Percentiles rank a stretch among this genome's conserved stretches.
phyloP scores from a whole-genome alignment of 2,329 filamentous ascomycete species.

The Alternaria sp. region DNA sequence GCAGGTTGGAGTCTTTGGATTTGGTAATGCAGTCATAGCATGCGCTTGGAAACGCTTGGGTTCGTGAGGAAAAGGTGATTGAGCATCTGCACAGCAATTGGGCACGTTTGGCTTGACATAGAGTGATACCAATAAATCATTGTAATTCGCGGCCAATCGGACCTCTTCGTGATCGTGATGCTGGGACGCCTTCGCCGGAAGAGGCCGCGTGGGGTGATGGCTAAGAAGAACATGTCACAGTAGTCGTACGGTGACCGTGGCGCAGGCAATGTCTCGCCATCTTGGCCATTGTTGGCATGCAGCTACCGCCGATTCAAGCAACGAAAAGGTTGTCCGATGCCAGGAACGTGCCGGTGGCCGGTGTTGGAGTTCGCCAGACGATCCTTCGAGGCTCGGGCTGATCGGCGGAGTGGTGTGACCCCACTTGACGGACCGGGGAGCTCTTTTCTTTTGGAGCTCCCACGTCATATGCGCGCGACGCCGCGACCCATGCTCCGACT shows the following conservation, averaged over 20 bases:
- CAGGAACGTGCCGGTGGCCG: not conserved
- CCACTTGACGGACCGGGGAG: conserved; percentile 21
- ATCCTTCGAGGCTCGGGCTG: conserved; percentile 1
- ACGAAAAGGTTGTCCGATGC: not conserved
- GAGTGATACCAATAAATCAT: conserved; percentile 4
- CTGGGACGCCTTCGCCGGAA: not conserved
- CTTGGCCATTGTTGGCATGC: not conserved
- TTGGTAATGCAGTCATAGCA: not conserved
- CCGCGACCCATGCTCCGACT: conserved; percentile 10
- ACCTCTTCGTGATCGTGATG: not conserved
- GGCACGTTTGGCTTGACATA: not conserved
- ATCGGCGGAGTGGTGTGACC: conserved; percentile 20
- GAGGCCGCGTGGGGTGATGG: not conserved
- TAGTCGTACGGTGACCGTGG: not conserved
- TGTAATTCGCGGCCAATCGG: not conserved
- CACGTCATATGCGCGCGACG: conserved; percentile 21
- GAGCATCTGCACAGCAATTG: not conserved
- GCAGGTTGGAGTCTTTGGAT: not conserved
- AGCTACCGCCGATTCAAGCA: not conserved
- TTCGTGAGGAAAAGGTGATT: not conserved
- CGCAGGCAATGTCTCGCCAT: not conserved
- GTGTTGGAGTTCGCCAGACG: not conserved
- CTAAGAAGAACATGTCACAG: not conserved
- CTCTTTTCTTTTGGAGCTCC: conserved; percentile 20
- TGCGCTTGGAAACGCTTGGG: not conserved